phyloP scores from a whole-genome alignment of 495 filamentous ascomycete species.

The Talaromyces wortmannii region DNA sequence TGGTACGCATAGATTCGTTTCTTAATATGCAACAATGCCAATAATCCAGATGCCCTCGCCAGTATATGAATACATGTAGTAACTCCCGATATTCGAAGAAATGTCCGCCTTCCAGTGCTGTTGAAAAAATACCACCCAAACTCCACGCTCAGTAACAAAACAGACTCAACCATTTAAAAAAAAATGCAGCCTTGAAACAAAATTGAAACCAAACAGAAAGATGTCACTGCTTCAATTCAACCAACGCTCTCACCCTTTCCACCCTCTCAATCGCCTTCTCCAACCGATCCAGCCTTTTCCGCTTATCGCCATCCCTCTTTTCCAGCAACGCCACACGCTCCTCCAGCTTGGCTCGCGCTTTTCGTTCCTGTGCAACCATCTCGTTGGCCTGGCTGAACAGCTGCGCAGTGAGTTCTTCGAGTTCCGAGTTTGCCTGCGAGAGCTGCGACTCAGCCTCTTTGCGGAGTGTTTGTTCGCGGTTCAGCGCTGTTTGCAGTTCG shows the following conservation, averaged over 20 bases:
- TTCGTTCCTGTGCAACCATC: constrained; percentile 90
- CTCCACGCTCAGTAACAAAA: background rate
- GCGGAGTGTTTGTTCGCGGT: constrained; percentile 64
- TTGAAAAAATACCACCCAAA: background rate
- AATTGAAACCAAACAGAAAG: background rate
- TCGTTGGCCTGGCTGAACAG: constrained; percentile 94
- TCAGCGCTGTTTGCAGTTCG: constrained; percentile 66
- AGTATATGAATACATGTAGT: background rate
- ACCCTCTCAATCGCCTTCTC: constrained; percentile 73
- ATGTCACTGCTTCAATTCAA: constrained; percentile 27
- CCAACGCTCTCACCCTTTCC: constrained; percentile 67
- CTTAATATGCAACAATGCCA: no score
- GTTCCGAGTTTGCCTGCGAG: constrained; percentile 63
- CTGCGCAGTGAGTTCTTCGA: constrained; percentile 82
- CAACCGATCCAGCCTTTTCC: constrained; percentile 60
- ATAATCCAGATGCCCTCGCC: no score
- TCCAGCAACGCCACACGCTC: constrained; percentile 66
- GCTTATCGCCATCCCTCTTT: constrained; percentile 63
- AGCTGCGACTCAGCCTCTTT: constrained; percentile 68
- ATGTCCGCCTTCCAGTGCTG: background rate
- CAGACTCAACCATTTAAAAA: no score
- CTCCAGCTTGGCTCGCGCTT: constrained; percentile 72
- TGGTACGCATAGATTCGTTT: no score
- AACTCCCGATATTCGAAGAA: background rate
- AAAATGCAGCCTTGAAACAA: background rate